These are phyloP conservation scores for Gamarada debralockiae DNA, from an alignment of 495 filamentous ascomycete species.

Conservation along the genomic window DNA sequence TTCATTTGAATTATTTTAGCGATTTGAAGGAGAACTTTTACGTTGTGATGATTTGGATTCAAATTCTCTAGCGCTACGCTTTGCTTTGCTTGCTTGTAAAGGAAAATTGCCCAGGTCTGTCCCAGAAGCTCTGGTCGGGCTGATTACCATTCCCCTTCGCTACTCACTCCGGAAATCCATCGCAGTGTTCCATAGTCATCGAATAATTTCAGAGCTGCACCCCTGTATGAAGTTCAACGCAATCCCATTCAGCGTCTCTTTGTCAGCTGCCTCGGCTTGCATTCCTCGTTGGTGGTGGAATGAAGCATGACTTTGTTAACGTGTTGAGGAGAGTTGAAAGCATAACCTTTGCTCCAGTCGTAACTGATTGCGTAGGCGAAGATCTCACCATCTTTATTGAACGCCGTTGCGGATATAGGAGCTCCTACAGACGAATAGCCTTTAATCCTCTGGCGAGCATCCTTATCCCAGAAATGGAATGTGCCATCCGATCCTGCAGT, in stretches of 20 bases:
- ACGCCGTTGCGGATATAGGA: conserved; percentile 70
- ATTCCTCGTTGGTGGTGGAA: conserved; percentile 66
- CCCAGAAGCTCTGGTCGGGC: no score
- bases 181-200: no score
- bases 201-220: no score
- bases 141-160: no score
- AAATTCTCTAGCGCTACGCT: no score
- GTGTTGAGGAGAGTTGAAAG: conserved; percentile 59
- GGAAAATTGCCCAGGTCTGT: no score
- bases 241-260: neutral
- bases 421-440: conserved; percentile 75
- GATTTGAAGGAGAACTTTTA: no score
- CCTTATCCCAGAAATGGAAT: conserved; percentile 87
- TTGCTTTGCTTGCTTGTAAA: no score
- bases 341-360: conserved; percentile 89
- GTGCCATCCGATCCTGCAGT: conserved; percentile 84
- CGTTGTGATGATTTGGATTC: no score
- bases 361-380: conserved; percentile 93
- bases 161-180: no score
- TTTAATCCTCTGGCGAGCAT: conserved; percentile 75
- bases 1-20: no score
- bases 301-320: conserved; percentile 84
- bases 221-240: no score
- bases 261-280: conserved; percentile 50
- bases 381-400: conserved; percentile 69